Base-by-base conservation (phyloP, 2,329 filamentous ascomycete species). In the Fusarium scirpi region DNA sequence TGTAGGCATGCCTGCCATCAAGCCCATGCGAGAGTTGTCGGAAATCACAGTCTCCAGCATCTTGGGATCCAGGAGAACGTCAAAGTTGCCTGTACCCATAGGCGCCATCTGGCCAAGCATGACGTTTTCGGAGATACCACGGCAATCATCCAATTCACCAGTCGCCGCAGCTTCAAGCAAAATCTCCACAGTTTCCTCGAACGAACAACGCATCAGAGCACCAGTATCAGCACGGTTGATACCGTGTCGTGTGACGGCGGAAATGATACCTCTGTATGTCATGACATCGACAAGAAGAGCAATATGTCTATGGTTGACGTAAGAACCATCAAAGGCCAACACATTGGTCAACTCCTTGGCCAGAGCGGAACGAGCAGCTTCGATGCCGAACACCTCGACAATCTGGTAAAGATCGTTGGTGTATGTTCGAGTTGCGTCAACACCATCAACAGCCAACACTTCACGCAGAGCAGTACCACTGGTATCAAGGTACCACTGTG, bases 151-250 rank as follows among this genome's bases (percentile, higher is more conserved):
- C 32, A 99, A 87, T 81, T 99, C 96, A 79, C 96, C 96, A 53
- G 93, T 93, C 18, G 94, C 94, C 25, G 96, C 96, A 66, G 96
- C 97, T 79, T 99, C 96, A 22, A 99, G 89, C 56, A 99, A 85
- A 85, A 99, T 99, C 79, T 99, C 97, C 43, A 99, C 96, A 1
- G 96, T 99, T 81, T 99, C 97, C 82, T 99, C 96, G 83, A 99
- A 99, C 3, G 96, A 99, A 86, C 97, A 99, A 80, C 96, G 92
- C 96, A 99, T 99, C 76, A 99, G 87, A 12, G 96, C 97, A 85
- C 96, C 96, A 67, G 97, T 99, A 78, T 99, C 96, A 27, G 95
- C 94, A 76, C 96, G 91, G 85, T 99, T 99, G 85, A 99, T 99
- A 83, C 96, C 96, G 79, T 99, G 96, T 82, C 96, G 93, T 59